Evolutionary conservation across 2,329 filamentous ascomycete species (phyloP).

Genomic region (Penicillium aurantiogriseum): DNA sequence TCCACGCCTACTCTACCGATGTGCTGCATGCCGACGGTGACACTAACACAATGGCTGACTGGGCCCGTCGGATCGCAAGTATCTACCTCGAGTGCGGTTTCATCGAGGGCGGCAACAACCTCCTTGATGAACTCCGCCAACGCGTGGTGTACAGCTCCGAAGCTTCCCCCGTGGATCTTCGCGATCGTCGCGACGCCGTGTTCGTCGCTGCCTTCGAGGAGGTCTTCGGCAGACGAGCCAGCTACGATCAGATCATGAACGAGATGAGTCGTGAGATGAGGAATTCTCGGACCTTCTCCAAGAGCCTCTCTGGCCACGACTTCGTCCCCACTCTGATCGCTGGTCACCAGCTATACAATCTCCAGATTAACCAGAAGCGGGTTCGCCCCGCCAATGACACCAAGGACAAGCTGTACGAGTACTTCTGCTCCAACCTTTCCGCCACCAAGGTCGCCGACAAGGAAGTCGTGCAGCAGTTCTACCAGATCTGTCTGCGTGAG

Average conservation of each 20-base stretch:
- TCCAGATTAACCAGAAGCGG: conserved; percentile 35
- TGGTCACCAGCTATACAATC: conserved; percentile 30
- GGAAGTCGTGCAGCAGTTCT: conserved; percentile 34
- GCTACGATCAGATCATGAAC: conserved; percentile 43
- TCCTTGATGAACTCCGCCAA: conserved; percentile 50
- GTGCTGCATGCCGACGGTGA: conserved; percentile 43
- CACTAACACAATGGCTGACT: conserved; percentile 46
- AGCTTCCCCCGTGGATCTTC: conserved; percentile 27
- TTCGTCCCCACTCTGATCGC: conserved; percentile 34
- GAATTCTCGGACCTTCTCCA: conserved; percentile 42
- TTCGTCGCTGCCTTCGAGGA: conserved; percentile 50
- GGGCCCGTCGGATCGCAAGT: conserved; percentile 47
- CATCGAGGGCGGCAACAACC: conserved; percentile 39
- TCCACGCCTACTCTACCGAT: conserved; percentile 45
- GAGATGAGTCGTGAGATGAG: conserved; percentile 46
- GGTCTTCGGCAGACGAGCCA: conserved; percentile 38
- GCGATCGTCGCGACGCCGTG: conserved; percentile 41
- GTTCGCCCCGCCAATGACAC: conserved; percentile 30
- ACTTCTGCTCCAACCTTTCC: conserved; percentile 37
- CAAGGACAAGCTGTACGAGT: conserved; percentile 36
- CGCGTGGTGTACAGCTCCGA: conserved; percentile 51
- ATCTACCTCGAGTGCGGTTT: conserved; percentile 48
- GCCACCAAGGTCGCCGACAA: conserved; percentile 27
- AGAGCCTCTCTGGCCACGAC: conserved; percentile 33
- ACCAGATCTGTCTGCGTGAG: conserved; percentile 34